Evolutionary conservation across 2,329 filamentous ascomycete species (phyloP), one percentile per base, ranked within the genome.

Genomic region (Alternaria ethzedia): DNA sequence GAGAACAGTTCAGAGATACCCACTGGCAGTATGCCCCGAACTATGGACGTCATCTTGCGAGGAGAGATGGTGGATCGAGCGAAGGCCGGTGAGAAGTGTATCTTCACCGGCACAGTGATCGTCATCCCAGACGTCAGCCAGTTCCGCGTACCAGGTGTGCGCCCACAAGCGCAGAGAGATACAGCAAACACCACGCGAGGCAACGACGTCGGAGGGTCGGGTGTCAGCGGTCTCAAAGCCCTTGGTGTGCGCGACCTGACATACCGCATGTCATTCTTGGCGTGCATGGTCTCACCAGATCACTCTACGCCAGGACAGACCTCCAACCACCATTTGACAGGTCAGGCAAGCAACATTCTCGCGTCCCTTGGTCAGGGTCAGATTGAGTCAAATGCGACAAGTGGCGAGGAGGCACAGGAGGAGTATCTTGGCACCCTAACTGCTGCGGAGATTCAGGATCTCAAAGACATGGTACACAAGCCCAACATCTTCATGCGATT

Each of bases 1-100:
- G 96, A 99, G 81, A 99, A 98, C 83, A 97, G 94, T 70, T 95
- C 95, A 5, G 96, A 99, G 79, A 99, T 99, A 41, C 96, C 96
- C 0, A 99, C 96, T 0, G 96, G 96, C 58, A 97, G 94, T 82
- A 99, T 99, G 96, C 96, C 96, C 23, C 88, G 96, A 63, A 99
- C 96, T 3, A 96, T 99, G 88, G 96, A 99, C 75, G 91, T 99
- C 45, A 97, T 99, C 70, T 82, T 99, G 32, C 90, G 96, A 64
- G 96, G 96, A 75, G 96, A 99, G 79, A 97, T 99, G 83, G 96
- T 99, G 25, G 96, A 99, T 75, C 90, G 96, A 55, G 94, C 95
- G 56, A 98, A 98, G 83, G 96, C 96, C 52, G 96, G 96, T 68
- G 96, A 99, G 82, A 97, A 97, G 82, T 99, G 96, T 80, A 93